Evolutionary conservation across 768 basidiomycete species (phyloP).

Genomic region (Cyclocybe cylindracea): DNA sequence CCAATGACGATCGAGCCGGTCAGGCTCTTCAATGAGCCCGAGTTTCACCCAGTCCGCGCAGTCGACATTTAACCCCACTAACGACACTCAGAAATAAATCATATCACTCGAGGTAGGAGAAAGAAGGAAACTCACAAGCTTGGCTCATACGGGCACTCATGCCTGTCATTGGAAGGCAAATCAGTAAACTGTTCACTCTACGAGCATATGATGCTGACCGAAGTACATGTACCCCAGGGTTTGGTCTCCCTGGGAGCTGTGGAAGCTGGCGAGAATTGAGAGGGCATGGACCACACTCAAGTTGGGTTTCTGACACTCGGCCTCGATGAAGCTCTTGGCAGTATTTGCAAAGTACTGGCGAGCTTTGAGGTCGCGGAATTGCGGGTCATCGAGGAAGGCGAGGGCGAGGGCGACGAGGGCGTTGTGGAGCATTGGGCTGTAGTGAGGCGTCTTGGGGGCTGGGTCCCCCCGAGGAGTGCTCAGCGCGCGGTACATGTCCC

Average conservation of each 20-base stretch:
- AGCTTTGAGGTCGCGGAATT: constrained; percentile 40
- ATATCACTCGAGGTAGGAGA: background rate
- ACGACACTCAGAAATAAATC: background rate
- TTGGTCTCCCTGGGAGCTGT: constrained; percentile 48
- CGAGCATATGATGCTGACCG: constrained; percentile 30
- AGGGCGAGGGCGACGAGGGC: constrained; percentile 50
- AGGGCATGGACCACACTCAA: constrained; percentile 46
- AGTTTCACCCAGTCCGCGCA: constrained; percentile 57
- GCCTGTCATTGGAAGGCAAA: constrained; percentile 28
- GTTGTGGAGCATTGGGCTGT: constrained; percentile 76
- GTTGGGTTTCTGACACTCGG: constrained; percentile 46
- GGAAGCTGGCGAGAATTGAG: constrained; percentile 43
- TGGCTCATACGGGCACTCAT: constrained; percentile 62
- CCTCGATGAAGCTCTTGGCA: constrained; percentile 48
- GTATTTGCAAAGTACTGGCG: constrained; percentile 41
- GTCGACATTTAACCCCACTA: constrained; percentile 60
- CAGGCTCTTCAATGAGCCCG: constrained; percentile 50
- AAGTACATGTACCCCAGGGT: constrained; percentile 49
- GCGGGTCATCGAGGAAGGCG: constrained; percentile 45
- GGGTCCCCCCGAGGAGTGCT: constrained; percentile 34
- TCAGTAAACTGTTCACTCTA: constrained; percentile 5
- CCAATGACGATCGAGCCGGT: constrained; percentile 61
- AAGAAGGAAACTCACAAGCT: constrained; percentile 44
- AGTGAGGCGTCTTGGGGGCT: constrained; percentile 53
- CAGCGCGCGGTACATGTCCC: constrained; percentile 47